These are phyloP conservation scores for Naganishia cerealis DNA, from an alignment of 1,284 basidiomycete species.

Conservation along the genomic window DNA sequence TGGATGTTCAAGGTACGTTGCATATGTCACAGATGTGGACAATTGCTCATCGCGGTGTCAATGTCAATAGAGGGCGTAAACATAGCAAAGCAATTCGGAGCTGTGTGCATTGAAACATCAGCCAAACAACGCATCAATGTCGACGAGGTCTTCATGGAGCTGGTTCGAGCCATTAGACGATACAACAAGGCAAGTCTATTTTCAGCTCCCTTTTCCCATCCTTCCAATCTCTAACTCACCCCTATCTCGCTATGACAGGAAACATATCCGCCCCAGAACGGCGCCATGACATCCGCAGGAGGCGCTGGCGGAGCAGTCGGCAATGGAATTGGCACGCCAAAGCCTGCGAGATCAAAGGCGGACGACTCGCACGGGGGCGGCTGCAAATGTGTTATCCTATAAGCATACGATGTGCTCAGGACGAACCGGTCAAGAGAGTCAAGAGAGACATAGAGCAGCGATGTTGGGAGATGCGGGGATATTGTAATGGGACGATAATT, in stretches of 20 bases:
- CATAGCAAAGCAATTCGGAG: conserved; percentile 92
- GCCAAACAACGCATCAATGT: conserved; percentile 98
- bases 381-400: conserved; percentile 54
- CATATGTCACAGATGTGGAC: not conserved
- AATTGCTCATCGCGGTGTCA: conserved; percentile 4
- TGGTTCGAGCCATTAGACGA: conserved; percentile 93
- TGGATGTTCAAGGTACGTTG: conserved; percentile 83
- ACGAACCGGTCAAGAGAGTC: not conserved
- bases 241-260: not conserved
- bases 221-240: not conserved
- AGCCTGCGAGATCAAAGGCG: conserved; percentile 31
- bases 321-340: conserved; percentile 57
- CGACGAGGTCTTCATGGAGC: conserved; percentile 95
- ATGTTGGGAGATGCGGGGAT: not conserved
- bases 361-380: conserved; percentile 58
- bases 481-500: conserved; percentile 9
- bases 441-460: not conserved
- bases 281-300: conserved; percentile 43
- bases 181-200: conserved; percentile 76
- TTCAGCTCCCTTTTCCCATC: not conserved
- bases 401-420: not conserved
- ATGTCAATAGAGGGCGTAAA: conserved; percentile 82
- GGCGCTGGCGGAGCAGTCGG: conserved; percentile 59
- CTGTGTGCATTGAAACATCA: conserved; percentile 97
- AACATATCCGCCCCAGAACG: conserved; percentile 36